Conservation (phyloP, 2,329 filamentous ascomycete genomes). For the Sporothrix brunneoviolacea region DNA sequence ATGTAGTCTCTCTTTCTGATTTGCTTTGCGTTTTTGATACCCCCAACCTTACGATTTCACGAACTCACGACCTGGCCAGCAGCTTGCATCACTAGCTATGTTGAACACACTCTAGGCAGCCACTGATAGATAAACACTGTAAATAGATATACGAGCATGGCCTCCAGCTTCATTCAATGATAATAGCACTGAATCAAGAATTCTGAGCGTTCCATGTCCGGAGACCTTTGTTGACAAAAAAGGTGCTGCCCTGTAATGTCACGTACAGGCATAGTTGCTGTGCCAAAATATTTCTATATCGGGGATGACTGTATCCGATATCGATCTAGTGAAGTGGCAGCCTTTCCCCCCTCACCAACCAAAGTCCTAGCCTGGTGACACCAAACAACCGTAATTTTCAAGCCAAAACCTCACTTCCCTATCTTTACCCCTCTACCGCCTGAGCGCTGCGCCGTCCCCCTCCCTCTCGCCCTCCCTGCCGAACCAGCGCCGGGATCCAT, state of each 20-base stretch:
- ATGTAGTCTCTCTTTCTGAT: background rate
- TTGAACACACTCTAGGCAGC: background rate
- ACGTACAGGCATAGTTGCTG: too few relatives aligned
- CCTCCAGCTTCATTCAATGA: too few relatives aligned
- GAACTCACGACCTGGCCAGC: too few relatives aligned
- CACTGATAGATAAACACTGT: too few relatives aligned
- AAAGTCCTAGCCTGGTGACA: background rate
- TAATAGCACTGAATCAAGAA: too few relatives aligned
- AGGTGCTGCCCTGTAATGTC: background rate
- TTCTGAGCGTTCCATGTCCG: background rate
- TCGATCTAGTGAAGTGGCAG: background rate
- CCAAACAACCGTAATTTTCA: slow-evolving; percentile 11
- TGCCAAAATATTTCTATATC: too few relatives aligned
- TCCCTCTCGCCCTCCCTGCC: slow-evolving; percentile 10
- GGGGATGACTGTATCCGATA: background rate
- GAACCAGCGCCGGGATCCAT: too few relatives aligned
- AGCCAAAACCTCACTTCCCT: slow-evolving; percentile 7
- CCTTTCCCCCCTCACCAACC: slow-evolving; percentile 10
- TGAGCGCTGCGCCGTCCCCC: background rate
- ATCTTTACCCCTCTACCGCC: slow-evolving; percentile 9
- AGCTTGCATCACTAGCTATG: background rate
- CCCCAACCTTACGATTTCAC: background rate
- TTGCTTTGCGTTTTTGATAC: too few relatives aligned
- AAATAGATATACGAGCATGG: too few relatives aligned
- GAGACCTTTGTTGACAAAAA: background rate